Base-by-base conservation (phyloP, 805 yeast species). In the Sugiyamaella qingdaonensis region DNA sequence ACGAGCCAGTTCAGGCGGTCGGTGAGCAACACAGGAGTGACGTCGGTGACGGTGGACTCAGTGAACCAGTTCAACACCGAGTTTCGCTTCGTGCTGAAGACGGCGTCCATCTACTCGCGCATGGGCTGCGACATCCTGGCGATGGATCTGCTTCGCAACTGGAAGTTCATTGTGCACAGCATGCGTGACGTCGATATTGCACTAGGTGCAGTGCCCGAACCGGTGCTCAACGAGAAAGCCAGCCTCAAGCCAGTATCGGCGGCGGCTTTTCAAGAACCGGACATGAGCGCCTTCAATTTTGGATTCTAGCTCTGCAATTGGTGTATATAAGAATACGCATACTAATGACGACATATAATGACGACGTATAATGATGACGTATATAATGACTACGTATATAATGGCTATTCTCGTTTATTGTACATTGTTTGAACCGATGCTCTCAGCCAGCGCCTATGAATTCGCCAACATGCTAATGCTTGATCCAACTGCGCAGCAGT, bases 121-220 rank as follows among this genome's bases (percentile, higher is more conserved):
- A 88, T 91, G 96, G 98, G 98, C 0, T 91, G 98, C 69, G 95
- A 91, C 61, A 79, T 82, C 55, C 67, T 92, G 41, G 82, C 90
- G 0, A 64, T 87, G 21, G 76, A 81, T 49, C 66, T 90, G 45
- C 72, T 85, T 1, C 74, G 73, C 46, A 80, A 79, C 55, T 91
- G 97, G 97, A 70, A 70, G 31, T 90, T 89, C 63, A 57, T 34
- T 5, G 31, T 34, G 21, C 34, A 33, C 7, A 48, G 33, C 24
- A 24, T 29, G 24, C 42, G 31, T 16, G 51, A 48, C 24, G 46
- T 42, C 13, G 41, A 42, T 31, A 33, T 42, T n/a, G 34, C 33
- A 9, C 39, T 32, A 8, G 27, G 41, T 2, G 37, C 39, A 2
- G 41, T 16, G 11, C 21, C 29, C 2, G 37, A 33, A 13, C 10